These are phyloP conservation scores for Favolaschia claudopus DNA, from an alignment of 768 basidiomycete species.

Conservation along the genomic window DNA sequence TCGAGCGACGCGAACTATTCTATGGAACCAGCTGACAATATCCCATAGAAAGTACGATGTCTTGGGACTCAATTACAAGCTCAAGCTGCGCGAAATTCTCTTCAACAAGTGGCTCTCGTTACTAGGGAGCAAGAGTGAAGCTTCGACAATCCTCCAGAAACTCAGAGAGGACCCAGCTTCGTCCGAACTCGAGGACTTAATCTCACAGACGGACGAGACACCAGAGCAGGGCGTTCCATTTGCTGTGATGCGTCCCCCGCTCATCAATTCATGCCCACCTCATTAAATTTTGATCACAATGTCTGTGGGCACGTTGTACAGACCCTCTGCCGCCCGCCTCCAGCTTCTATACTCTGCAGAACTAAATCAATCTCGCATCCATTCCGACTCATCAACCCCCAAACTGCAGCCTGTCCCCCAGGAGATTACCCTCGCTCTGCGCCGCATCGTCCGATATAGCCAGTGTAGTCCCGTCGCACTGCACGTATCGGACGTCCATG, in stretches of 20 bases:
- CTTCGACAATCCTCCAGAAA: not conserved
- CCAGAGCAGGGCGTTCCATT: not conserved
- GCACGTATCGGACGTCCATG: constrained; percentile 1
- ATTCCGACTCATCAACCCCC: not conserved
- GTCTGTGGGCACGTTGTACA: constrained; percentile 26
- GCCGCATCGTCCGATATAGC: constrained; percentile 8
- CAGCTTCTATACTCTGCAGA: constrained; percentile 11
- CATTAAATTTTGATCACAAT: not conserved
- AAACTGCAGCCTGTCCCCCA: too few relatives aligned
- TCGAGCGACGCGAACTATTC: not conserved
- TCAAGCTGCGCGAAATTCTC: constrained; percentile 19
- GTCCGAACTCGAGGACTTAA: not conserved
- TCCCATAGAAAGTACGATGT: constrained; percentile 21
- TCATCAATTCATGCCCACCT: not conserved
- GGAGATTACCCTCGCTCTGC: not conserved
- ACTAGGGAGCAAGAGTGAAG: not conserved
- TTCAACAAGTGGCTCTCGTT: constrained; percentile 25
- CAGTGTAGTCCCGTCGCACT: constrained; percentile 4
- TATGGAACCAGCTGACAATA: not conserved
- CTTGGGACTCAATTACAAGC: constrained; percentile 27
- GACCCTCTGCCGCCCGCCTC: constrained; percentile 19
- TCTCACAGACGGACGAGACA: not conserved
- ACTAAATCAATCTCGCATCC: not conserved
- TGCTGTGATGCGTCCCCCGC: not conserved
- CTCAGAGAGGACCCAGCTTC: not conserved